A percentile compares a stretch with the other conserved stretches of the same genome.
These are phyloP conservation scores for Wickerhamiella parazyma DNA, from an alignment of 805 yeast genomes.

Conservation along the genomic window DNA sequence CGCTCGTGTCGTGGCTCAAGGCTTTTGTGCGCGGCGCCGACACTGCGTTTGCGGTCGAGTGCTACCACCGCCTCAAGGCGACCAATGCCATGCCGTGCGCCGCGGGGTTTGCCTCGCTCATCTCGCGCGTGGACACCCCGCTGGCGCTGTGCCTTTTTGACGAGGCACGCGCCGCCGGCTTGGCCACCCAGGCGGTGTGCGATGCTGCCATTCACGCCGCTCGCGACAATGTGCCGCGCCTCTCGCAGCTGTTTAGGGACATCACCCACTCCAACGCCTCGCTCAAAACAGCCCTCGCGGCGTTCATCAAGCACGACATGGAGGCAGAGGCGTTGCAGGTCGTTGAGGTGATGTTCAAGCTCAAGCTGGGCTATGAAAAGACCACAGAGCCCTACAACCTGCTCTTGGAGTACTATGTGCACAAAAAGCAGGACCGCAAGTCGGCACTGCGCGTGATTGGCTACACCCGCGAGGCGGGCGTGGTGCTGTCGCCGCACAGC, in stretches of 20 bases:
- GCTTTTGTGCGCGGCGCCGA: slow-evolving; percentile 1
- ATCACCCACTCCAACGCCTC: slow-evolving; percentile 3
- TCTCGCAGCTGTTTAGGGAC: not conserved
- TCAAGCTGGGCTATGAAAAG: slow-evolving; percentile 1
- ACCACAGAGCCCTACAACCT: slow-evolving; percentile 26
- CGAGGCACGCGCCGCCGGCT: slow-evolving; percentile 12
- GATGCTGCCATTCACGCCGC: slow-evolving; percentile 7
- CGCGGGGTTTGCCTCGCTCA: slow-evolving; percentile 7
- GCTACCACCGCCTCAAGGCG: slow-evolving; percentile 3
- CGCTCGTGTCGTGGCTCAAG: slow-evolving; percentile 5
- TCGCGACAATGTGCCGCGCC: not conserved
- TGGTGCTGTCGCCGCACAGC: slow-evolving; percentile 28
- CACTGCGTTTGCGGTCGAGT: slow-evolving; percentile 2
- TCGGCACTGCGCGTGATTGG: slow-evolving; percentile 24
- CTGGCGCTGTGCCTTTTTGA: slow-evolving; percentile 5
- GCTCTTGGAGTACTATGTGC: slow-evolving; percentile 29
- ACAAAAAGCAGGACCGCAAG: slow-evolving; percentile 22
- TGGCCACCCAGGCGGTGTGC: slow-evolving; percentile 8
- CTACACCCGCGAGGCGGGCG: slow-evolving; percentile 20
- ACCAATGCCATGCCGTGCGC: slow-evolving; percentile 10
- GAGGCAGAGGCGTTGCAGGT: slow-evolving; percentile 7
- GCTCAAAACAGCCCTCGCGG: slow-evolving; percentile 1
- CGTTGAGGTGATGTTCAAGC: slow-evolving; percentile 3
- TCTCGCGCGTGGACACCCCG: not conserved
- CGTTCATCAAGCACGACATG: slow-evolving; percentile 2